These are phyloP conservation scores for Juglanconis oblonga DNA, from an alignment of 2,329 filamentous ascomycete species.

Conservation along the genomic window DNA sequence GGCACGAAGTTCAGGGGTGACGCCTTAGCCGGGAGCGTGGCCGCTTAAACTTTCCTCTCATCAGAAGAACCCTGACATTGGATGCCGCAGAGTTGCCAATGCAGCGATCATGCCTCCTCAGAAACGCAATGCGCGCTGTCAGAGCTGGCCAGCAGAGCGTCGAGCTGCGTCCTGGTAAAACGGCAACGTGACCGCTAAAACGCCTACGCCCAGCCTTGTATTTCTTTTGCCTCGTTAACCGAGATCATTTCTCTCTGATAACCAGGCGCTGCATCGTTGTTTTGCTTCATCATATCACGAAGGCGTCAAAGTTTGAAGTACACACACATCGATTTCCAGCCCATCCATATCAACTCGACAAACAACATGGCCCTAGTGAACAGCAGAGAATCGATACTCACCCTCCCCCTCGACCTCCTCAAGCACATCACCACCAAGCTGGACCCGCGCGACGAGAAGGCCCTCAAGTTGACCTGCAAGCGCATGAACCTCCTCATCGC, in stretches of 20 bases:
- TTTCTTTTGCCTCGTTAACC: background rate
- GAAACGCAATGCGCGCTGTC: background rate
- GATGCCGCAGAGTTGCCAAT: background rate
- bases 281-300: background rate
- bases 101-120: background rate
- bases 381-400: constrained; percentile 1
- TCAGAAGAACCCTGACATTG: background rate
- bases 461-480: constrained; percentile 7
- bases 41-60: background rate
- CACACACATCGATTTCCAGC: background rate
- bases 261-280: background rate
- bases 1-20: background rate
- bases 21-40: background rate
- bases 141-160: background rate
- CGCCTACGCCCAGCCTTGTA: background rate
- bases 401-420: constrained; percentile 11
- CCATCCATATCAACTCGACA: no score
- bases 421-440: constrained; percentile 13
- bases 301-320: background rate
- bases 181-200: background rate
- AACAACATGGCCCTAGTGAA: constrained; percentile 1
- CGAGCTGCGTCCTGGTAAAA: background rate
- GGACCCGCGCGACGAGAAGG: constrained; percentile 1
- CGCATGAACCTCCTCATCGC: constrained; percentile 9
- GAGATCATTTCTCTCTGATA: background rate